These are phyloP conservation scores for Galerina sulciceps DNA, from an alignment of 768 basidiomycete species.

Conservation along the genomic window DNA sequence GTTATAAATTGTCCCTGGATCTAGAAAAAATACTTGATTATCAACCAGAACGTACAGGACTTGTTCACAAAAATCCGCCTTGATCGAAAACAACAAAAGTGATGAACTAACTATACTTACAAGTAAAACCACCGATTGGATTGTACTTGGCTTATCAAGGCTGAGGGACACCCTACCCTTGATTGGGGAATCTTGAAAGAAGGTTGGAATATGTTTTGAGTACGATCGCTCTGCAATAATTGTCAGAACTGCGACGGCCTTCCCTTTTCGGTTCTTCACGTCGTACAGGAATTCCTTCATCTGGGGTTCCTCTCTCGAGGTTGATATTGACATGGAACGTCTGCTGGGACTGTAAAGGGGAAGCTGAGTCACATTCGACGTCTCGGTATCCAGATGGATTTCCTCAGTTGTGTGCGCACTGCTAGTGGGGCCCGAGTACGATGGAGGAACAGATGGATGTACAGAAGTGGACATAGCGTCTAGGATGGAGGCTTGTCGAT, in stretches of 20 bases:
- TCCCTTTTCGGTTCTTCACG: constrained; percentile 30
- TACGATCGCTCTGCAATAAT: constrained; percentile 46
- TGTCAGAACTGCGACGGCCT: constrained; percentile 50
- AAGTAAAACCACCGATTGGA: constrained; percentile 51
- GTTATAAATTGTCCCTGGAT: constrained; percentile 17
- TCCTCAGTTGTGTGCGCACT: not conserved
- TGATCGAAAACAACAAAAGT: no score
- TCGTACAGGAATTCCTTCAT: constrained; percentile 32
- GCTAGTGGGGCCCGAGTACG: constrained; percentile 1
- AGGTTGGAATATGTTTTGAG: constrained; percentile 37
- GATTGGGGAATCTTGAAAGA: constrained; percentile 37
- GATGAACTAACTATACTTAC: constrained; percentile 34
- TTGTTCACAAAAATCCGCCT: no score
- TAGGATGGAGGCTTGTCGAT: not conserved
- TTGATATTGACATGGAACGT: not conserved
- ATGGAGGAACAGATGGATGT: constrained; percentile 29
- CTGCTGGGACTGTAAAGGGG: constrained; percentile 21
- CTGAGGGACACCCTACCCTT: constrained; percentile 39
- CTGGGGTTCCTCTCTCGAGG: constrained; percentile 8
- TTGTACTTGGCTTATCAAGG: constrained; percentile 42
- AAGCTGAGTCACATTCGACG: constrained; percentile 6
- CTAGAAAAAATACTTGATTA: not conserved
- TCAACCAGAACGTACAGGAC: not conserved
- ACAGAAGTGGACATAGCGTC: not conserved
- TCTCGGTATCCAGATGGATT: not conserved